phyloP scores from a whole-genome alignment of 805 yeast species.

The Alloascoidea hylecoeti region DNA sequence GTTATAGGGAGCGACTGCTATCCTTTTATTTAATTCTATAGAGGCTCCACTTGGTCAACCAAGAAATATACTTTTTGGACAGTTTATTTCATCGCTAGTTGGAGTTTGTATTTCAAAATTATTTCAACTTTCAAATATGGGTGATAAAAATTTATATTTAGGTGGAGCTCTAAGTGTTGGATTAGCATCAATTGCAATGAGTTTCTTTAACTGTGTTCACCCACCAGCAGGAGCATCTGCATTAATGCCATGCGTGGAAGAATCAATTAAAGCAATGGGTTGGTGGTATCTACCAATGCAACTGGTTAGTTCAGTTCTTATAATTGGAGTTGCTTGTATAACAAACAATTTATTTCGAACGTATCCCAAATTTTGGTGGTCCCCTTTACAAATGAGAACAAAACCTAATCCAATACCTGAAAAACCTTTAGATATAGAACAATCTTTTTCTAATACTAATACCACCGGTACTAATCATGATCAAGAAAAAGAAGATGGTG shows the following conservation, averaged over 20 bases:
- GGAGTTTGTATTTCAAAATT: slow-evolving; percentile 42
- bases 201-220: slow-evolving; percentile 39
- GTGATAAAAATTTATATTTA: slow-evolving; percentile 36
- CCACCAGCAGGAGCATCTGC: slow-evolving; percentile 71
- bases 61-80: slow-evolving; percentile 41
- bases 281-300: slow-evolving; percentile 57
- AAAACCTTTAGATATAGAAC: too few species aligned
- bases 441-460: not conserved
- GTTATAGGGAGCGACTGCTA: slow-evolving; percentile 43
- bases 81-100: slow-evolving; percentile 33
- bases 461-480: not conserved
- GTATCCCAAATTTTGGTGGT: slow-evolving; percentile 55
- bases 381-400: slow-evolving; percentile 16
- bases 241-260: slow-evolving; percentile 36
- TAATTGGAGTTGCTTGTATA: slow-evolving; percentile 33
- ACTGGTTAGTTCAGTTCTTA: slow-evolving; percentile 30
- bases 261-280: slow-evolving; percentile 29
- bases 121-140: slow-evolving; percentile 28
- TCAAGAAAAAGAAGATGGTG: too few species aligned
- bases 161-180: slow-evolving; percentile 46
- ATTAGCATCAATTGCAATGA: slow-evolving; percentile 36
- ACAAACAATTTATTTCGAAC: slow-evolving; percentile 36
- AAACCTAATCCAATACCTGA: not conserved
- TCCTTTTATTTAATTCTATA: slow-evolving; percentile 40
- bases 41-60: slow-evolving; percentile 54